Evolutionary conservation across 2,329 filamentous ascomycete genomes (phyloP), one percentile per base, ranked within the genome.

Genomic region (Hymenotorrendiella dingleyae): DNA sequence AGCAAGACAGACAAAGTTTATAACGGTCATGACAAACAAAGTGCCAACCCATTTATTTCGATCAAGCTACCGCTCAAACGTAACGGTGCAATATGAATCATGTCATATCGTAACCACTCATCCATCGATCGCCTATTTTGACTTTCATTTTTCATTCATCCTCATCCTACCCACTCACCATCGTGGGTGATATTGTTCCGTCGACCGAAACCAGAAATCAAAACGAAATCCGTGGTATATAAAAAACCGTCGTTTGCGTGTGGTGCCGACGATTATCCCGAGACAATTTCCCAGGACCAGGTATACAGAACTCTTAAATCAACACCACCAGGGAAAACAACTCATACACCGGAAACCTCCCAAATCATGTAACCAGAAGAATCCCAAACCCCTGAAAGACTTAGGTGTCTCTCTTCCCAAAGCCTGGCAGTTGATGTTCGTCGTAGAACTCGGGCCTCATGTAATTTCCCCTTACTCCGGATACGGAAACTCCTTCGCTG

Each of bases 401-500:
- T 19, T 33, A 10, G 16, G 19, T 16, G 30, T 17, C n/a, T 33
- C n/a, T n/a, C n/a, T 33, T 17, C 33, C 17, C 33, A 17, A 36
- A 4, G 17, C 4, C 17, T 20, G 19, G 3, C 16, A 36, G 33
- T 36, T 33, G 27, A 32, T 40, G 39, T 41, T 37, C 26, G 17
- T 38, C 32, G 11, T 28, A 24, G 38, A 41, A 33, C 38, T 22
- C 35, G 34, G 37, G 27, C 42, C n/a, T n/a, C n/a, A n/a, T 30
- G 19, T 32, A 39, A 30, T 36, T 23, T 36, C 30, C 42, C 38
- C 41, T 19, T 22, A 52, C 48, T 50, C 52, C 53, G 45, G 33
- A 40, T 40, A 43, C 42, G 40, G 40, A 43, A 57, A 58, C 56
- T 56, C 56, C 56, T 32, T 51, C 54, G 56, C 56, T 58, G 49